Conservation (phyloP, 208 protist species). For the Leishmania aethiopica region DNA sequence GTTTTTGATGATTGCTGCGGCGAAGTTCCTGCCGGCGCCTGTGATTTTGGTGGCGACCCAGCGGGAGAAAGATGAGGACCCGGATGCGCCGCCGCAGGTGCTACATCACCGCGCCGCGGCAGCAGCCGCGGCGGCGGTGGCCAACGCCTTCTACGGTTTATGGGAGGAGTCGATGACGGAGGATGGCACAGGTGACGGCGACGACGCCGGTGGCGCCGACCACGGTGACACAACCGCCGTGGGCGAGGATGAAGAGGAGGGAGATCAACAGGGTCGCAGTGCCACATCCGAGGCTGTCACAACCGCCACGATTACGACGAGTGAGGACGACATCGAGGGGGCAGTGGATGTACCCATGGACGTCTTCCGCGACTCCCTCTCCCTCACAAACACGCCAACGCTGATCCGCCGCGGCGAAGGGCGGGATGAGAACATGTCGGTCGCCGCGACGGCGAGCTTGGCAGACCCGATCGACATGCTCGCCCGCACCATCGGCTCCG, state of each 20-base stretch:
- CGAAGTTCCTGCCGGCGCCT: neutral
- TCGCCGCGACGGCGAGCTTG: slow-evolving; percentile 5
- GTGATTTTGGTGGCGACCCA: slow-evolving; percentile 1
- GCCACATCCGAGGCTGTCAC: neutral
- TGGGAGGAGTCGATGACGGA: neutral
- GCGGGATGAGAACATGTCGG: slow-evolving; percentile 21
- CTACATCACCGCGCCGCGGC: slow-evolving; percentile 11
- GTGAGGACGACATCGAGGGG: slow-evolving; percentile 11
- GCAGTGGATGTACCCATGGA: slow-evolving; percentile 27
- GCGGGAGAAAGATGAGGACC: slow-evolving; percentile 19
- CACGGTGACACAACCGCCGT: neutral
- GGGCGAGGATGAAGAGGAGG: neutral
- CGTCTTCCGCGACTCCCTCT: slow-evolving; percentile 24
- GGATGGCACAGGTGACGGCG: neutral
- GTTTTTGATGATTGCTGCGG: neutral
- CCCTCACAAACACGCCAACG: slow-evolving; percentile 27
- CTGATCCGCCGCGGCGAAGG: slow-evolving; percentile 13
- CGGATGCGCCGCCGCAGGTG: slow-evolving; percentile 21
- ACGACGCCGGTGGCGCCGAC: neutral
- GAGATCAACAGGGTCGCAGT: neutral
- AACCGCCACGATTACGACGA: neutral
- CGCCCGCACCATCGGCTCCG: slow-evolving; percentile 11
- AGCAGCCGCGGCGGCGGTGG: neutral
- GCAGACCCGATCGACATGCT: slow-evolving; percentile 14
- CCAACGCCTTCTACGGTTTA: neutral